These are phyloP conservation scores for Aspergillus phoenicis DNA, from an alignment of 2,329 filamentous ascomycete species.

Conservation along the genomic window DNA sequence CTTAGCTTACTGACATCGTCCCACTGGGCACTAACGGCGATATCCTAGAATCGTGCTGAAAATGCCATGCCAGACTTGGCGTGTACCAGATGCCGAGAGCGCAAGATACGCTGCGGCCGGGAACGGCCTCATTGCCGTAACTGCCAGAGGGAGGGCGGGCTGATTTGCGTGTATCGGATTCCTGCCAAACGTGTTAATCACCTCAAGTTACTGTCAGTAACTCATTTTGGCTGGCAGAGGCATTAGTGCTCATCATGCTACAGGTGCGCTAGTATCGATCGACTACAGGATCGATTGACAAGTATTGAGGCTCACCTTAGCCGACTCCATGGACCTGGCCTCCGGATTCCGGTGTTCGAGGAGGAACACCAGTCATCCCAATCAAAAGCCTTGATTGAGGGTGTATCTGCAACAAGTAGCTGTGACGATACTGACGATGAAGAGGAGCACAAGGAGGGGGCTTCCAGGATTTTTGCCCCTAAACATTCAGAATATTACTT, in stretches of 20 bases:
- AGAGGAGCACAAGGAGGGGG: background rate
- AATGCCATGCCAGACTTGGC: constrained; percentile 9
- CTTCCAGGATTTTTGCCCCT: background rate
- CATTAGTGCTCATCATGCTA: background rate
- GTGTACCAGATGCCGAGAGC: constrained; percentile 12
- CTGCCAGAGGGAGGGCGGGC: constrained; percentile 9
- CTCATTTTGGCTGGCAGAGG: too few relatives aligned
- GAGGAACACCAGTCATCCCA: background rate
- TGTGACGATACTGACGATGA: background rate
- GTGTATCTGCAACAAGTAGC: background rate
- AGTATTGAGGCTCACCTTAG: constrained; percentile 9
- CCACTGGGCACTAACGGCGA: background rate
- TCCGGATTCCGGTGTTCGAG: background rate
- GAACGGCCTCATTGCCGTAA: constrained; percentile 9
- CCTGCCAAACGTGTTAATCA: constrained; percentile 12
- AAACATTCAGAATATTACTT: background rate
- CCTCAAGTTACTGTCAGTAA: constrained; percentile 8
- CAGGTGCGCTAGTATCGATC: constrained; percentile 13
- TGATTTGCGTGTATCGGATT: constrained; percentile 8
- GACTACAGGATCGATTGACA: constrained; percentile 10
- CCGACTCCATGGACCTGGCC: background rate
- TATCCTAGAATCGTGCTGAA: background rate
- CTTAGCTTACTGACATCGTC: background rate
- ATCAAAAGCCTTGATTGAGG: background rate
- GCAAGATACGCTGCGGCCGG: constrained; percentile 10